Conservation (phyloP, 2,329 filamentous ascomycete species). For the Claviceps purpurea region DNA sequence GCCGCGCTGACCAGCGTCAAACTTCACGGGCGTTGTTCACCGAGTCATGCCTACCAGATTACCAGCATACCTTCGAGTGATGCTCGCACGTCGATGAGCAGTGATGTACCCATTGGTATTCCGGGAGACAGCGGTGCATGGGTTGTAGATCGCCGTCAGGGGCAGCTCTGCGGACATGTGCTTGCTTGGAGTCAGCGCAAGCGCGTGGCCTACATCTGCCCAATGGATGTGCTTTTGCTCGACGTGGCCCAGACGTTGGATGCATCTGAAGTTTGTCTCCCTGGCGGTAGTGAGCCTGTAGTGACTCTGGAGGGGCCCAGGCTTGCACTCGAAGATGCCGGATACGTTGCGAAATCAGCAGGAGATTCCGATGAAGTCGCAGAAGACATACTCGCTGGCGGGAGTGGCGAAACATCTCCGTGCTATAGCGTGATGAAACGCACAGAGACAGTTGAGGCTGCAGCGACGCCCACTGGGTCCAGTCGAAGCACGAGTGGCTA, state of each 20-base stretch:
- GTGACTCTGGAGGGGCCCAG: conserved; percentile 15
- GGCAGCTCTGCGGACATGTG: conserved; percentile 77
- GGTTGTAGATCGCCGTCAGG: conserved; percentile 71
- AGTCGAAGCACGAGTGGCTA: conserved; percentile 8
- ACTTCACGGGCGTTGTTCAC: conserved; percentile 70
- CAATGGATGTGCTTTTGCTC: conserved; percentile 79
- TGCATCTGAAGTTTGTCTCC: conserved; percentile 57
- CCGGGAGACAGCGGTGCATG: conserved; percentile 89
- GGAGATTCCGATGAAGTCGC: conserved; percentile 12
- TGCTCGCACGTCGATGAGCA: conserved; percentile 7
- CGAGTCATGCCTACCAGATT: conserved; percentile 57
- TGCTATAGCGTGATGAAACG: conserved; percentile 5
- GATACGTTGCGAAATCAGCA: neutral
- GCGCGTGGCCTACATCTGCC: conserved; percentile 79
- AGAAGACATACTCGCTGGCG: conserved; percentile 17
- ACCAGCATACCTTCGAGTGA: conserved; percentile 23
- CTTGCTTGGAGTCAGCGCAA: conserved; percentile 75
- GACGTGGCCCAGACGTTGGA: conserved; percentile 73
- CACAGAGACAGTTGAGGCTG: neutral
- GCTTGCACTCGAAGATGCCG: neutral
- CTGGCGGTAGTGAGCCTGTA: conserved; percentile 39
- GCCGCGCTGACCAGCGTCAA: conserved; percentile 73
- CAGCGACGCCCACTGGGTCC: neutral
- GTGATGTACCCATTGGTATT: conserved; percentile 40
- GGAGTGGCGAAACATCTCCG: conserved; percentile 9